These are phyloP conservation scores for Colletotrichum sp. DNA, from an alignment of 2,329 filamentous ascomycete genomes.

Conservation along the genomic window DNA sequence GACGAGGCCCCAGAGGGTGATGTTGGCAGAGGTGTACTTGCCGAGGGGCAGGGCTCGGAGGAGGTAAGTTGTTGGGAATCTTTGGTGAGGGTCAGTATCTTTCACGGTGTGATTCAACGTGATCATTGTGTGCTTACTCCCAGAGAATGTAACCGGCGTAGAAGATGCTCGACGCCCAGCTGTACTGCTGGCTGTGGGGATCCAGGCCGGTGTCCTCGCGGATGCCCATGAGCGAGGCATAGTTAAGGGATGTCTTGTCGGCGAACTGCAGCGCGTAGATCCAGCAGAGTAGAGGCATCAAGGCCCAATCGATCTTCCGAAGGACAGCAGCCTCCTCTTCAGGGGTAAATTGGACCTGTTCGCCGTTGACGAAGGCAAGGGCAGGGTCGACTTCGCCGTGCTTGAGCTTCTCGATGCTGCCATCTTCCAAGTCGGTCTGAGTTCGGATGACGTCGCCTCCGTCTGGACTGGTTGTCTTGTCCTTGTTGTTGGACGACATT, in stretches of 20 bases:
- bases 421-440: constrained; percentile 7
- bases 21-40: constrained; percentile 38
- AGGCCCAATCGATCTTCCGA: constrained; percentile 6
- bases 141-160: constrained; percentile 26
- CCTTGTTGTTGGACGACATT: neutral
- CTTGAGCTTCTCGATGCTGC: constrained; percentile 16
- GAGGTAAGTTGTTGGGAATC: constrained; percentile 41
- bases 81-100: neutral
- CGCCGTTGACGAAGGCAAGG: constrained; percentile 9
- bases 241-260: constrained; percentile 18
- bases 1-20: constrained; percentile 44
- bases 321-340: constrained; percentile 8
- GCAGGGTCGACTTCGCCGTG: constrained; percentile 13
- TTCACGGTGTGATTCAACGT: neutral
- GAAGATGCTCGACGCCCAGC: constrained; percentile 26
- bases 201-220: constrained; percentile 18
- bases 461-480: neutral
- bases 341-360: constrained; percentile 13
- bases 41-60: constrained; percentile 36
- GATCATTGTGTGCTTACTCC: constrained; percentile 16
- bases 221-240: constrained; percentile 22
- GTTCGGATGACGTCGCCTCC: constrained; percentile 10
- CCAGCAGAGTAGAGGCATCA: constrained; percentile 8
- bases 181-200: constrained; percentile 21
- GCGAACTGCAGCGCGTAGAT: constrained; percentile 18